Evolutionary conservation across 176 grass and related monocot species (phyloP).

Genomic region (Areca catechu): DNA sequence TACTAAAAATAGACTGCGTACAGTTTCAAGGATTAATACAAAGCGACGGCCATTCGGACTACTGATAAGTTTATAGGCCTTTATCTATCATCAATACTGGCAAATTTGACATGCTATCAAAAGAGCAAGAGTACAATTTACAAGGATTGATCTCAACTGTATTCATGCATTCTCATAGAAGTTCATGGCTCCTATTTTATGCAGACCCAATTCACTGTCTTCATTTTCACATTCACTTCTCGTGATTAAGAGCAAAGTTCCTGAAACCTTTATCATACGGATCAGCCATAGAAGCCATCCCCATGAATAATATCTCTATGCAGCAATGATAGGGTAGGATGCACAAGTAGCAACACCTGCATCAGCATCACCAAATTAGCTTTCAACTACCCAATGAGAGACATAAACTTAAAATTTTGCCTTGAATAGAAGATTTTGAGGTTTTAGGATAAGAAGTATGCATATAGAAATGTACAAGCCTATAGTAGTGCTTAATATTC

Average conservation of each 20-base stretch:
- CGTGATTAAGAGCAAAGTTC: slow-evolving; percentile 10
- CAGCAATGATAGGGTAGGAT: slow-evolving; percentile 59
- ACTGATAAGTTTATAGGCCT: too few species aligned
- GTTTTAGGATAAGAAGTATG: not conserved
- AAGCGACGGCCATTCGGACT: too few species aligned
- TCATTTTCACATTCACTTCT: slow-evolving; percentile 20
- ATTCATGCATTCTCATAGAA: too few species aligned
- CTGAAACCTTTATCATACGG: not conserved
- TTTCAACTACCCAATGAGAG: not conserved
- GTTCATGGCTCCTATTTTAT: not conserved
- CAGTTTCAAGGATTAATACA: too few species aligned
- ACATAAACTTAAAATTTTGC: not conserved
- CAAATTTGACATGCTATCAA: too few species aligned
- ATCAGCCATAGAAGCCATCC: not conserved
- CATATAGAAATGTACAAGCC: not conserved
- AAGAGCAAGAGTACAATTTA: too few species aligned
- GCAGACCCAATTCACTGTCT: slow-evolving; percentile 13
- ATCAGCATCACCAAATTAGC: slow-evolving; percentile 2
- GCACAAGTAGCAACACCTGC: slow-evolving; percentile 74
- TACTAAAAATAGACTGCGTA: too few species aligned
- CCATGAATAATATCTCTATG: slow-evolving; percentile 5
- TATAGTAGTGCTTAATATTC: not conserved
- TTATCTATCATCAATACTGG: too few species aligned
- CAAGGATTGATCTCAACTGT: too few species aligned
- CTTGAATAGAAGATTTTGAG: not conserved